Base-by-base conservation (phyloP, 345 rosid species). In the Arabidopsis suecica region DNA sequence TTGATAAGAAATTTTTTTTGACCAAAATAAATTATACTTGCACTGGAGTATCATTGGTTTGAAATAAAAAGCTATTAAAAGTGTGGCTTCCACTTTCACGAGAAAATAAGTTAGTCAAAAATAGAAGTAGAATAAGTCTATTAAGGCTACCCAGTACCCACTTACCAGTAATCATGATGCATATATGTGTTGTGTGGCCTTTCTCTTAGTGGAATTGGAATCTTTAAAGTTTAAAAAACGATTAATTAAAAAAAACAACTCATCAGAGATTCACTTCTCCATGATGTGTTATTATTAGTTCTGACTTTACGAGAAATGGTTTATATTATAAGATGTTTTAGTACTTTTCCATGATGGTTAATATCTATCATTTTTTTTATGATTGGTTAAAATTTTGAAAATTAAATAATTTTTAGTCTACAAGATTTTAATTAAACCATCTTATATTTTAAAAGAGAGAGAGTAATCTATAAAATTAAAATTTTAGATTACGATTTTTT, bases 241-340 rank as follows among this genome's bases (percentile, higher is more conserved):
- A 40, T 42, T 7, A 54, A 68, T n/a, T 6, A 5, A 57, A 57
- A 34, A 14, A 20, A 44, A 71, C 56, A 71, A 71, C 64, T 60
- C 59, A 49, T n/a, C n/a, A 61, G 68, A 61, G 68, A 71, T 61
- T 71, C 75, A 71, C 57, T 71, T 61, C 47, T 37, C 23, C 66
- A 71, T 70, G 74, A 58, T 45, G 30, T 6, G 7, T 65, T 33
- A 1, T 48, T 40, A 3, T 34, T 34, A 18, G 2, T 6, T 42
- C 13, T 42, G 22, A 14, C 37, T 62, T 62, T 11, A 30, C 44
- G 8, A 44, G 12, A 42, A 63, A 5, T 0, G 8, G 8, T 42
- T 23, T 13, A 42, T 50, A 20, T 20, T 47, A 9, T 28, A 40
- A 4, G 20, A 13, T 20, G 22, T 20, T 20, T 20, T 20, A 20